phyloP scores from a whole-genome alignment of 1,139 yeast genomes.

The Groenewaldozyma auringiensis region DNA sequence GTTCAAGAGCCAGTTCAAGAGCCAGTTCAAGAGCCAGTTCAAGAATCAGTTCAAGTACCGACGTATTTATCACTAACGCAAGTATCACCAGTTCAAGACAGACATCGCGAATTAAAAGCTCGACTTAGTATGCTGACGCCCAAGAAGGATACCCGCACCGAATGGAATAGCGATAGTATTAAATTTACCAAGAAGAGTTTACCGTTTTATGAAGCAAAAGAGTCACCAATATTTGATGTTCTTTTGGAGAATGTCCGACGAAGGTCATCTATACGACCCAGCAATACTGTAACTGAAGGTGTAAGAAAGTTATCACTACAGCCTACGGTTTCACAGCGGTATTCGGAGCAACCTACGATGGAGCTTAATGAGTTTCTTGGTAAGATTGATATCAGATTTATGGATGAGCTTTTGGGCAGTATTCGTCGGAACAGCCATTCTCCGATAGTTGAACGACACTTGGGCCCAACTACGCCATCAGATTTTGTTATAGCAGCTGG shows the following conservation, averaged over 20 bases:
- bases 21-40: too few relatives aligned
- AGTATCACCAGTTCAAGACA: too few relatives aligned
- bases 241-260: not conserved
- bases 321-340: too few relatives aligned
- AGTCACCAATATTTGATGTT: not conserved
- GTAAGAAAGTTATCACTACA: not conserved
- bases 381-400: slow-evolving; percentile 27
- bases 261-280: not conserved
- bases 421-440: slow-evolving; percentile 26
- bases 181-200: slow-evolving; percentile 6
- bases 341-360: slow-evolving; percentile 6
- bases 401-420: slow-evolving; percentile 28
- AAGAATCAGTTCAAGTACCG: too few relatives aligned
- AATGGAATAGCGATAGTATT: slow-evolving; percentile 10
- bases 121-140: too few relatives aligned
- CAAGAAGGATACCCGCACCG: slow-evolving; percentile 9
- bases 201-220: not conserved
- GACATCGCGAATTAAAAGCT: too few relatives aligned
- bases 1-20: too few relatives aligned
- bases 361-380: slow-evolving; percentile 26
- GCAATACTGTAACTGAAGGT: not conserved
- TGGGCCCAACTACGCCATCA: slow-evolving; percentile 14
- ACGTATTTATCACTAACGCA: too few relatives aligned
- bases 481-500: slow-evolving; percentile 25
- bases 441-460: slow-evolving; percentile 14